These are phyloP conservation scores for Hygrophila difformis DNA, from an alignment of 257 asterid genomes.

Conservation along the genomic window DNA sequence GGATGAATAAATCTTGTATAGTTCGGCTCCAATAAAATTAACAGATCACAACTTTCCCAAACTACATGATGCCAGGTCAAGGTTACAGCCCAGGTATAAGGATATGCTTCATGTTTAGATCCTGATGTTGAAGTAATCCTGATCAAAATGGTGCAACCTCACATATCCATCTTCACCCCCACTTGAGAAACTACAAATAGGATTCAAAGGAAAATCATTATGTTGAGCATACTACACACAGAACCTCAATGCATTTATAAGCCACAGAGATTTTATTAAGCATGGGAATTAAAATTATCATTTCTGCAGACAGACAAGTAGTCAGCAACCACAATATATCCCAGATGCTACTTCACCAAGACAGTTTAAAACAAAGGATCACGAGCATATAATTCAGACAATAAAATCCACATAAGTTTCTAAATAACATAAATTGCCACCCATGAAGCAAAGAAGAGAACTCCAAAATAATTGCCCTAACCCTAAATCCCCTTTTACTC, in stretches of 20 bases:
- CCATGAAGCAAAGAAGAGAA: too few species aligned
- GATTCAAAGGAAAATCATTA: neutral
- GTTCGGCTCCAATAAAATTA: neutral
- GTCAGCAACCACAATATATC: too few species aligned
- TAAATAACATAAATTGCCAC: too few species aligned
- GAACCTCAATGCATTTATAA: neutral
- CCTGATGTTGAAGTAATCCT: conserved; percentile 74
- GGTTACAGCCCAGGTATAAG: neutral
- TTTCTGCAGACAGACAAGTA: too few species aligned
- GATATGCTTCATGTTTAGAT: conserved; percentile 23
- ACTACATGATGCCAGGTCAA: conserved; percentile 1
- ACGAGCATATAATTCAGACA: too few species aligned
- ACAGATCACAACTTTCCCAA: conserved; percentile 8
- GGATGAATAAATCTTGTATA: neutral
- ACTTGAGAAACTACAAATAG: conserved; percentile 52
- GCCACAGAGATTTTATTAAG: too few species aligned
- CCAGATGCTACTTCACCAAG: too few species aligned
- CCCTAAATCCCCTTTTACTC: too few species aligned
- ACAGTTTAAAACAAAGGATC: too few species aligned
- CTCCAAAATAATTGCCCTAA: too few species aligned
- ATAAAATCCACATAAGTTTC: too few species aligned
- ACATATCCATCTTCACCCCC: conserved; percentile 99
- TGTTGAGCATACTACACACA: neutral
- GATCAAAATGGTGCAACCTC: conserved; percentile 83
- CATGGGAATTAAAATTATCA: too few species aligned